phyloP scores from a whole-genome alignment of 164 flowering plant species.

The Magnolia sinica region DNA sequence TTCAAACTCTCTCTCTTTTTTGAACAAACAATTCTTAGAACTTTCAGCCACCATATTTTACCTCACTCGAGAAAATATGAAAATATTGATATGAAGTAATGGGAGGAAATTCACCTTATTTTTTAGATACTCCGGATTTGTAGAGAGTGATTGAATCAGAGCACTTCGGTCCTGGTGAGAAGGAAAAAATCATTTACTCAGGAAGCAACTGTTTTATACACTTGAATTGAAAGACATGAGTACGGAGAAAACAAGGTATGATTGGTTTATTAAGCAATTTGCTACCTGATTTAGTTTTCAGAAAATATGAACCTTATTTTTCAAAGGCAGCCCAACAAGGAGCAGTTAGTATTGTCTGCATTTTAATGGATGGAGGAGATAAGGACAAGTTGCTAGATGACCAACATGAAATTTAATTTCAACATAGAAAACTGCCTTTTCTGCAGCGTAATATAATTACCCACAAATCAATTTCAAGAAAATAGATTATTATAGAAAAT shows the following conservation, averaged over 20 bases:
- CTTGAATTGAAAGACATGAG: background rate
- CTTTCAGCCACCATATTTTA: background rate
- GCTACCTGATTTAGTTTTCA: background rate
- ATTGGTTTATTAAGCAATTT: background rate
- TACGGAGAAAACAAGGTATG: background rate
- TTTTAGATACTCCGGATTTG: constrained; percentile 85
- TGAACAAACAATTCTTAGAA: background rate
- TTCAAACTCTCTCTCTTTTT: too few relatives aligned
- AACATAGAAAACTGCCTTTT: background rate
- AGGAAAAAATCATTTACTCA: background rate
- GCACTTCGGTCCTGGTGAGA: constrained; percentile 70
- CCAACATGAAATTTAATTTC: background rate
- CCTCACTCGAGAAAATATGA: background rate
- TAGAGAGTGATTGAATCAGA: constrained; percentile 73
- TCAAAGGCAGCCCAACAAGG: background rate
- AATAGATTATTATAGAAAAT: too few relatives aligned
- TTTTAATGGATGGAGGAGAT: background rate
- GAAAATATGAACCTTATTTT: background rate
- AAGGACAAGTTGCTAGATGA: background rate
- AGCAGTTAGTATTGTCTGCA: background rate
- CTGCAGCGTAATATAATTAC: too few relatives aligned
- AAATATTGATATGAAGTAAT: background rate
- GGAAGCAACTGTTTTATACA: background rate
- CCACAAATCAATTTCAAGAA: too few relatives aligned
- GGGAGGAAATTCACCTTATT: constrained; percentile 50